Evolutionary conservation across 768 basidiomycete species (phyloP).

Genomic region (Hemileccinum rubropunctum): DNA sequence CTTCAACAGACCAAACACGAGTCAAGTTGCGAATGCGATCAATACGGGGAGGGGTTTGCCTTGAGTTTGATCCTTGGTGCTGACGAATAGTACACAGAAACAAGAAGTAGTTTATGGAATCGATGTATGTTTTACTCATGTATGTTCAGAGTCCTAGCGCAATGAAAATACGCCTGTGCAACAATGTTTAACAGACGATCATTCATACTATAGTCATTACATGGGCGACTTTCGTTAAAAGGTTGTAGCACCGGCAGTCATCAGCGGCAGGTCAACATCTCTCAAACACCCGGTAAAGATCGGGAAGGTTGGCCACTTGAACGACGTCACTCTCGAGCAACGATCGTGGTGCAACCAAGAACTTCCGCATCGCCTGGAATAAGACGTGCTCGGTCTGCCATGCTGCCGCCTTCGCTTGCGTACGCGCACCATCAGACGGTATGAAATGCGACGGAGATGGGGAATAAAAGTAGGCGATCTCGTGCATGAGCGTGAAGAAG

Average conservation of each 20-base stretch:
- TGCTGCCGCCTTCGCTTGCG: conserved; percentile 51
- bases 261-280: conserved; percentile 54
- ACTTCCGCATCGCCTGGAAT: conserved; percentile 81
- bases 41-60: conserved; percentile 64
- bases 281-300: conserved; percentile 94
- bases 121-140: no score
- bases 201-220: background rate
- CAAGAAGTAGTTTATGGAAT: background rate
- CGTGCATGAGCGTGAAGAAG: conserved; percentile 81
- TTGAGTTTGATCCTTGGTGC: conserved; percentile 31
- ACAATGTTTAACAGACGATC: no score
- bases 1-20: conserved; percentile 73
- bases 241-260: no score
- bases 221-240: background rate
- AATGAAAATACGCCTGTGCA: no score
- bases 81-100: background rate
- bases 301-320: conserved; percentile 86
- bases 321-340: conserved; percentile 73
- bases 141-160: no score
- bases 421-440: conserved; percentile 32
- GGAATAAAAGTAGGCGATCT: conserved; percentile 89
- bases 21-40: conserved; percentile 73
- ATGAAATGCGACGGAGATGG: conserved; percentile 37
- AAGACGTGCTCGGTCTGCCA: conserved; percentile 93
- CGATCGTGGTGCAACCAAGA: conserved; percentile 65